Conservation (phyloP, 108 stramenopile species). For the Skeletonema marinoi region DNA sequence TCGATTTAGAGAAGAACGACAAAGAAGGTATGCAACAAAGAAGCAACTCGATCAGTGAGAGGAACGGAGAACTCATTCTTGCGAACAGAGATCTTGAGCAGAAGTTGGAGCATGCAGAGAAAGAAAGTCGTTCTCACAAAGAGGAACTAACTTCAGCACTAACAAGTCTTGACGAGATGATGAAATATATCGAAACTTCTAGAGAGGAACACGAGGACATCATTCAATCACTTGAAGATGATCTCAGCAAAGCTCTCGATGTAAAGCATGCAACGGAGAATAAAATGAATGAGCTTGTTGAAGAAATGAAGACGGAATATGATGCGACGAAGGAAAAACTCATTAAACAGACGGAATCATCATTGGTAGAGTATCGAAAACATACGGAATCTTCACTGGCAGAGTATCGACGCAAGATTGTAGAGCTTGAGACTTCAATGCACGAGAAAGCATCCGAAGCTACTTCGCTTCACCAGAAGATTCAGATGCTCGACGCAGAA, state of each 20-base stretch:
- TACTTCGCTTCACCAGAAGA: background rate
- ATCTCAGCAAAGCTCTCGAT: constrained; percentile 11
- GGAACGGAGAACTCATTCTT: background rate
- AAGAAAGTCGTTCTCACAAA: constrained; percentile 11
- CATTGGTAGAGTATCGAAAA: constrained; percentile 5
- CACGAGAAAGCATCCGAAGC: background rate
- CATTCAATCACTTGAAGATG: constrained; percentile 28
- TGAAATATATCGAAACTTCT: constrained; percentile 38
- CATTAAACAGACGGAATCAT: background rate
- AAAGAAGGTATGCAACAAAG: background rate
- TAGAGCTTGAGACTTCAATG: constrained; percentile 2
- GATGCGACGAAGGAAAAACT: constrained; percentile 9
- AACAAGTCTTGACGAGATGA: constrained; percentile 43
- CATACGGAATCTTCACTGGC: background rate
- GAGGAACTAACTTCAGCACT: constrained; percentile 34
- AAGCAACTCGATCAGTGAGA: background rate
- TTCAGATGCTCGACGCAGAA: background rate
- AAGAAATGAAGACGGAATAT: background rate
- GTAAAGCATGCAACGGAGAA: constrained; percentile 7
- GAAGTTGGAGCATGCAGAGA: background rate
- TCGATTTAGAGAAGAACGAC: background rate
- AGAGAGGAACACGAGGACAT: constrained; percentile 39
- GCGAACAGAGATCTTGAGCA: background rate
- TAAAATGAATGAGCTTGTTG: background rate
- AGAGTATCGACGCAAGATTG: constrained; percentile 15